A percentile compares a stretch with the other conserved stretches of the same genome.
phyloP scores from a whole-genome alignment of 2,329 filamentous ascomycete genomes.

The Colletotrichum orbiculare region DNA sequence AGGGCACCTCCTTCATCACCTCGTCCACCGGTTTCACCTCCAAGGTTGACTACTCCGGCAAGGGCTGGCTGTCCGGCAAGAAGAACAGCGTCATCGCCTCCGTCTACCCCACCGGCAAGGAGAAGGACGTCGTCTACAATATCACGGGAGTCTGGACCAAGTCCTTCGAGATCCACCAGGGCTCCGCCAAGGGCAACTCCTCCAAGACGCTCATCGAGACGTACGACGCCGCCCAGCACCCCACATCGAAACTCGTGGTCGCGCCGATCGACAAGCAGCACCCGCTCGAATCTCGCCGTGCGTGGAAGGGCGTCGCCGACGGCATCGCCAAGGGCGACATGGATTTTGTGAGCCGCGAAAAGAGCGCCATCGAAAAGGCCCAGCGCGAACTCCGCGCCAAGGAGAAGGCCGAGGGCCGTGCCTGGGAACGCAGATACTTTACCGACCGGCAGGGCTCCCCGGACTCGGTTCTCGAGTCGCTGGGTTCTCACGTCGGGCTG shows the following conservation, averaged over 20 bases:
- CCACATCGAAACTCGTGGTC: slow-evolving; percentile 76
- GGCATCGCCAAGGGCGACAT: slow-evolving; percentile 87
- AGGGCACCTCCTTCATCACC: slow-evolving; percentile 84
- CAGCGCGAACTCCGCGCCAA: slow-evolving; percentile 80
- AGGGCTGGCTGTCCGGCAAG: slow-evolving; percentile 94
- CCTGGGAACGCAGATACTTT: slow-evolving; percentile 91
- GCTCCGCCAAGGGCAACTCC: slow-evolving; percentile 62
- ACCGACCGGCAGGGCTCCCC: slow-evolving; percentile 56
- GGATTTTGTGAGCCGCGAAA: slow-evolving; percentile 81
- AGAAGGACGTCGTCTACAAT: slow-evolving; percentile 82
- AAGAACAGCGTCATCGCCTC: slow-evolving; percentile 89
- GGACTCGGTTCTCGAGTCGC: slow-evolving; percentile 57
- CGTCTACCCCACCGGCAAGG: slow-evolving; percentile 76
- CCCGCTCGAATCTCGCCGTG: slow-evolving; percentile 85
- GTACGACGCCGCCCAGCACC: slow-evolving; percentile 68
- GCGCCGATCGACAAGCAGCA: slow-evolving; percentile 83
- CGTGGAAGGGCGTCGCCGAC: slow-evolving; percentile 87
- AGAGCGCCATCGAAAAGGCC: slow-evolving; percentile 88
- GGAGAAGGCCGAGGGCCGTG: slow-evolving; percentile 78
- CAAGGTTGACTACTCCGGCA: slow-evolving; percentile 92
- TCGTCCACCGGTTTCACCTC: slow-evolving; percentile 88
- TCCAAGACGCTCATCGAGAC: slow-evolving; percentile 62
- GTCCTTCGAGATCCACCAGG: slow-evolving; percentile 80
- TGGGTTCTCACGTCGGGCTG: slow-evolving; percentile 61
- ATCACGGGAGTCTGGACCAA: slow-evolving; percentile 92